Conservation (phyloP, 31 red algal species). For the Odonthalia washingtoniensis region DNA sequence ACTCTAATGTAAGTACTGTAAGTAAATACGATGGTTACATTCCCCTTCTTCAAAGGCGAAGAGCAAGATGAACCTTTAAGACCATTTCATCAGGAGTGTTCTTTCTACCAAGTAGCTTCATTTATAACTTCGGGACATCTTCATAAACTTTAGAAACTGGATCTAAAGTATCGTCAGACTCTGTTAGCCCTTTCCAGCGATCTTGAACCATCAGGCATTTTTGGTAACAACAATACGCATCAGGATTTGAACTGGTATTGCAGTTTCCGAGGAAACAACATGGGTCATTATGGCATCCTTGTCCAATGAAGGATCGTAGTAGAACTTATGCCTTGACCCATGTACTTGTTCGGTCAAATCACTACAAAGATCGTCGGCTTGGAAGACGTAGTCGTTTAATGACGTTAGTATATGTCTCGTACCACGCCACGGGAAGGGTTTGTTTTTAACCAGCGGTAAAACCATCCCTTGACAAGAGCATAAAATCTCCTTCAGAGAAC, state of each 20-base stretch:
- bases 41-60: conserved; percentile 2
- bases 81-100: neutral
- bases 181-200: neutral
- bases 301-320: neutral
- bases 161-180: neutral
- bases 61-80: neutral
- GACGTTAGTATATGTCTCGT: neutral
- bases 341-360: neutral
- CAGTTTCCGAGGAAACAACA: neutral
- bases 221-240: neutral
- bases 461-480: neutral
- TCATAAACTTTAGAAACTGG: neutral
- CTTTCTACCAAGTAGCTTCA: neutral
- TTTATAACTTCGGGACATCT: neutral
- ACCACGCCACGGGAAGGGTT: neutral
- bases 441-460: neutral
- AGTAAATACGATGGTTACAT: too few relatives aligned
- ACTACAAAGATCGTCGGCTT: neutral
- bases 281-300: neutral
- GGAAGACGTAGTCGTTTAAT: neutral
- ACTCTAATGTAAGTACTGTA: too few relatives aligned
- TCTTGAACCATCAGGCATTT: neutral
- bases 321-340: neutral
- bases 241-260: neutral
- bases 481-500: neutral